Percentiles rank a stretch among this genome's conserved stretches.
Evolutionary conservation across 208 protist species (phyloP).

Genomic region (Tritrichomonas foetus): DNA sequence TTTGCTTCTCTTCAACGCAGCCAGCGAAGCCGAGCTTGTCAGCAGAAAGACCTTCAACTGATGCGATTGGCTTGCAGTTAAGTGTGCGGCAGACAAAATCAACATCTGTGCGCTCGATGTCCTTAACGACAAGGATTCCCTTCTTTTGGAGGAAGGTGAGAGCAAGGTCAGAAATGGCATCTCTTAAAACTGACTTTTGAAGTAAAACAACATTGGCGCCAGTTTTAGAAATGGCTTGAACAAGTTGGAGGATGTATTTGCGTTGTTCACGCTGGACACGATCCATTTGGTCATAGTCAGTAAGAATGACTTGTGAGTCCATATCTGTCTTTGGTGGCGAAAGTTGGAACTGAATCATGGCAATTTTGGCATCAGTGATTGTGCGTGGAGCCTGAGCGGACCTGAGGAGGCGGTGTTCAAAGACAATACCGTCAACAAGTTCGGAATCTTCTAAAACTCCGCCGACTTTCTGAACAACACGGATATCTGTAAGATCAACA

Average conservation of each 20-base stretch:
- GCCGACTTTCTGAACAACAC: slow-evolving; percentile 75
- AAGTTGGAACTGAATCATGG: slow-evolving; percentile 96
- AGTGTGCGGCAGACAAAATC: slow-evolving; percentile 96
- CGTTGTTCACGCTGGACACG: slow-evolving; percentile 90
- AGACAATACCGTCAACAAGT: slow-evolving; percentile 67
- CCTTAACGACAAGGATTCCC: slow-evolving; percentile 95
- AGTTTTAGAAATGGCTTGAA: slow-evolving; percentile 90
- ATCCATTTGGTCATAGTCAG: slow-evolving; percentile 94
- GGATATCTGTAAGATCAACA: slow-evolving; percentile 92
- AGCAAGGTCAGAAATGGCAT: slow-evolving; percentile 91
- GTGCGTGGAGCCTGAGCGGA: slow-evolving; percentile 49
- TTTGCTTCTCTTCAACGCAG: slow-evolving; percentile 77
- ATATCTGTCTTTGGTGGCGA: slow-evolving; percentile 98
- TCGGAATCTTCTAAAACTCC: slow-evolving; percentile 95
- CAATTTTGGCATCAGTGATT: slow-evolving; percentile 94
- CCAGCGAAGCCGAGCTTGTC: slow-evolving; percentile 91
- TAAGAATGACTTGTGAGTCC: slow-evolving; percentile 84
- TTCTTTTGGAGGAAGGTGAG: slow-evolving; percentile 96
- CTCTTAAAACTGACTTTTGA: slow-evolving; percentile 96
- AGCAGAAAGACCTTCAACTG: slow-evolving; percentile 81
- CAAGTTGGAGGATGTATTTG: slow-evolving; percentile 92
- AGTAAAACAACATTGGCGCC: slow-evolving; percentile 96
- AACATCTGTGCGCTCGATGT: slow-evolving; percentile 96
- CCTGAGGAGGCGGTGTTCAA: not conserved
- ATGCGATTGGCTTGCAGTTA: slow-evolving; percentile 87